These are phyloP conservation scores for Backusella australiensis DNA, from an alignment of 192 early-diverging fungal genomes.

Conservation along the genomic window DNA sequence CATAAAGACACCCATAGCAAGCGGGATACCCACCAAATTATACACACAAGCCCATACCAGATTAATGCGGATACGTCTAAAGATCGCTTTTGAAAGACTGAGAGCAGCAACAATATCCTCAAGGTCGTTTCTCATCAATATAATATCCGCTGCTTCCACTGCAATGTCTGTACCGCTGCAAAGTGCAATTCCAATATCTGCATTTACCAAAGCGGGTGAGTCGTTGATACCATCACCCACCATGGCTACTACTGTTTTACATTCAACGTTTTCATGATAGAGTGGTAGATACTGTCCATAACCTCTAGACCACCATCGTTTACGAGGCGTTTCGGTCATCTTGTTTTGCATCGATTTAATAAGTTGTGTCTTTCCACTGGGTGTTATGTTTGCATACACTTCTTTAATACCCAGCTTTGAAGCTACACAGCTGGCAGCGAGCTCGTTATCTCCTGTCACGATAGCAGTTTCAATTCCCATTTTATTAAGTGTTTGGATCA, in stretches of 20 bases:
- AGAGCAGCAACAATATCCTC: slow-evolving; percentile 83
- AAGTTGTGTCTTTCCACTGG: slow-evolving; percentile 82
- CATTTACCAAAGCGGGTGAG: slow-evolving; percentile 81
- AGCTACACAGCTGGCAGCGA: slow-evolving; percentile 82
- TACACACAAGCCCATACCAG: slow-evolving; percentile 88
- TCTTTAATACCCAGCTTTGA: slow-evolving; percentile 76
- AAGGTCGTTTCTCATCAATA: slow-evolving; percentile 90
- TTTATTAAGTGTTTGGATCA: slow-evolving; percentile 64
- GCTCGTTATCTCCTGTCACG: slow-evolving; percentile 90
- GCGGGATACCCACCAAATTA: slow-evolving; percentile 88
- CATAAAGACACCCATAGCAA: slow-evolving; percentile 92
- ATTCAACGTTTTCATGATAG: not conserved
- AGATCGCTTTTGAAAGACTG: slow-evolving; percentile 80
- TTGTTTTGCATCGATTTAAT: slow-evolving; percentile 37
- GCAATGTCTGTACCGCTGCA: slow-evolving; percentile 93
- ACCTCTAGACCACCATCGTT: not conserved
- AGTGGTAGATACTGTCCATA: not conserved
- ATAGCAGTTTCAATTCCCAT: slow-evolving; percentile 82
- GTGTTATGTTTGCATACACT: slow-evolving; percentile 87
- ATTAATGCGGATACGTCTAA: slow-evolving; percentile 82
- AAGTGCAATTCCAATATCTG: slow-evolving; percentile 86
- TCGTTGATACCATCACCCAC: slow-evolving; percentile 97
- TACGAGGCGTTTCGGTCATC: not conserved
- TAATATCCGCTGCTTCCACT: slow-evolving; percentile 89
- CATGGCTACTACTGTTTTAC: slow-evolving; percentile 67